phyloP scores from a whole-genome alignment of 2,329 filamentous ascomycete species.

The Cercospora canescens region DNA sequence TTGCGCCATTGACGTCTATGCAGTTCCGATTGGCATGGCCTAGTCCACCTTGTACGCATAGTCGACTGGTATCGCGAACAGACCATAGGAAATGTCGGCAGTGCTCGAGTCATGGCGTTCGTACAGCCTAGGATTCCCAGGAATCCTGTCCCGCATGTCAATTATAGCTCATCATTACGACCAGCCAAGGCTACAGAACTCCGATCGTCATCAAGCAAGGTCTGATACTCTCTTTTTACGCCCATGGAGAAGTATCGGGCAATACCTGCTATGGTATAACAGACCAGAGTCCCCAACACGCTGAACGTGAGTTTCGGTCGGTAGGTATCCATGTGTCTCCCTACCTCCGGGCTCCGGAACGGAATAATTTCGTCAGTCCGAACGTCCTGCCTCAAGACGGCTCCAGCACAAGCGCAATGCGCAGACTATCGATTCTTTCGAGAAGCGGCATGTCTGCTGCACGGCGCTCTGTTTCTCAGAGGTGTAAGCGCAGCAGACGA shows the following conservation, averaged over 20 bases:
- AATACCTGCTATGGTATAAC: too few relatives aligned
- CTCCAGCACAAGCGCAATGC: background rate
- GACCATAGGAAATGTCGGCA: background rate
- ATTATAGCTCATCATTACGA: background rate
- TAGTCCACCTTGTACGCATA: background rate
- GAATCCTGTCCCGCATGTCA: background rate
- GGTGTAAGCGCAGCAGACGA: background rate
- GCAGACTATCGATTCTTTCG: background rate
- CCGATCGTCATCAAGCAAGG: background rate
- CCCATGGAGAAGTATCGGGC: too few relatives aligned
- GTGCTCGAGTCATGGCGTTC: background rate
- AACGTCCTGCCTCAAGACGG: background rate
- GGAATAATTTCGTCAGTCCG: background rate
- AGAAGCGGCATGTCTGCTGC: background rate
- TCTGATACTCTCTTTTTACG: background rate
- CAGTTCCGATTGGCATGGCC: background rate
- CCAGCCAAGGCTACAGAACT: background rate
- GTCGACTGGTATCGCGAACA: background rate
- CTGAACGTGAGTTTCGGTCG: too few relatives aligned
- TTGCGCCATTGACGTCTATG: background rate
- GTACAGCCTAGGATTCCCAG: background rate
- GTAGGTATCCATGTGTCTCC: too few relatives aligned
- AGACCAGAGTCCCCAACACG: too few relatives aligned
- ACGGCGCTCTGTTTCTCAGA: background rate
- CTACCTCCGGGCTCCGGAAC: background rate